A percentile compares a stretch with the other conserved stretches of the same genome.
These are phyloP conservation scores for Dothiorella sarmentorum DNA, from an alignment of 2,329 filamentous ascomycete species.

Conservation along the genomic window DNA sequence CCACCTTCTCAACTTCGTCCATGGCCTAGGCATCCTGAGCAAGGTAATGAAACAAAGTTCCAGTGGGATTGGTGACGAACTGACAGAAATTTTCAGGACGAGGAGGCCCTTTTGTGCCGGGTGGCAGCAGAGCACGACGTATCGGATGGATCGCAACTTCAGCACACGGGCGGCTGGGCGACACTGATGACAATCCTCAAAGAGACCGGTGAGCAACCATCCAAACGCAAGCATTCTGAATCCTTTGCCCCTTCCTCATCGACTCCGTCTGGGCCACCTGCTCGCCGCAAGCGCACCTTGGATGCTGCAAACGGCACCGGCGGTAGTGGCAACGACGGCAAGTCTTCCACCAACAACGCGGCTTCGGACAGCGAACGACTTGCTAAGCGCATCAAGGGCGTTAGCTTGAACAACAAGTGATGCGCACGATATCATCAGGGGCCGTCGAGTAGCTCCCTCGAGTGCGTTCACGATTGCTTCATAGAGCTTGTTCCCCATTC, in stretches of 20 bases:
- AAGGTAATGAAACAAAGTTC: conserved; percentile 59
- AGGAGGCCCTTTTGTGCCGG: conserved; percentile 79
- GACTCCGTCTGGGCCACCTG: conserved; percentile 21
- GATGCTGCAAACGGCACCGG: conserved; percentile 2
- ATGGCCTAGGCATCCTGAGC: conserved; percentile 73
- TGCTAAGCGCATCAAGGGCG: conserved; percentile 64
- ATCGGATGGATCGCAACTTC: conserved; percentile 75
- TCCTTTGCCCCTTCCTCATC: conserved; percentile 19
- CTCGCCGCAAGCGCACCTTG: conserved; percentile 21
- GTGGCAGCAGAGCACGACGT: conserved; percentile 79
- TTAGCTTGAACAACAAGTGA: conserved; percentile 46
- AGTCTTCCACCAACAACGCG: conserved; percentile 21
- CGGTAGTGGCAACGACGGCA: conserved; percentile 5
- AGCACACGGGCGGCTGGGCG: conserved; percentile 88
- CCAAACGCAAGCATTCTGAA: conserved; percentile 57
- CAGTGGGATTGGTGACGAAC: not conserved
- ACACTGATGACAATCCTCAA: conserved; percentile 89
- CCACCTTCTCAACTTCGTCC: conserved; percentile 85
- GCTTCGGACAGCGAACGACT: conserved; percentile 53
- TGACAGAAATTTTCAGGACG: conserved; percentile 62
- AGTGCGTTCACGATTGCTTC: not conserved
- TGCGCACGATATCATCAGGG: not conserved
- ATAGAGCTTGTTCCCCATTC: not conserved
- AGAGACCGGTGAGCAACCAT: conserved; percentile 86
- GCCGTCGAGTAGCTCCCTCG: not conserved